Evolutionary conservation across 331 rosid genomes (phyloP), one percentile per base, ranked within the genome.

Genomic region (Stylosanthes scabra): DNA sequence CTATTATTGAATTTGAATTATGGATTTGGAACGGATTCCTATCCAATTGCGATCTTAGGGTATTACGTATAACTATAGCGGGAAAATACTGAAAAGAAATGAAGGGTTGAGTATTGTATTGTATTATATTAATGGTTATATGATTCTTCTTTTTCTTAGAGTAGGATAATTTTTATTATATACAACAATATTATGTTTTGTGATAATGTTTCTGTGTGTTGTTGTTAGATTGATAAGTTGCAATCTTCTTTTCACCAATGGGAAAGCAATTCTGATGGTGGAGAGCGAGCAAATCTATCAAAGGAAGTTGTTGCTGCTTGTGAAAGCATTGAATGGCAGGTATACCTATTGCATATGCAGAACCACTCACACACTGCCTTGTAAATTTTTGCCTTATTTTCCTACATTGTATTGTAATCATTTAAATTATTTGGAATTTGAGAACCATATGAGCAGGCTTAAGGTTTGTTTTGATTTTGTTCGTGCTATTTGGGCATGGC

Each of bases 291-390:
- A 28, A 85, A 51, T 49, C 93, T 86, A 69, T 74, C 89, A 63
- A 90, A 90, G 83, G 97, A 90, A 71, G 82, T 95, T 66, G 69
- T 90, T 71, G 58, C 92, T 72, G 59, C 59, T 73, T 90, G 98
- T 76, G 97, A 85, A 63, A 90, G 97, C 82, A 82, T 90, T 78
- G 98, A 83, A 40, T 95, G 99, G 99, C 98, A 95, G 98, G 99
- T 95, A 85, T 63, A 14, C 16, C 68, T 13, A 29, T 81, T 69
- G 72, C 62, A 64, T 57, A 51, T 77, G 64, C 20, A 20, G 57
- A 49, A 54, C 28, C 60, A 6, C 28, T 31, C 55, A 20, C 73
- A 56, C 40, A 39, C 50, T 68, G 14, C 42, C 31, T 13, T 55
- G 20, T 46, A 25, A 14, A 3, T 28, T 63, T 81, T 56, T 49